Base-by-base conservation (phyloP, 139 green algal species). In the Picochlorum sp. region DNA sequence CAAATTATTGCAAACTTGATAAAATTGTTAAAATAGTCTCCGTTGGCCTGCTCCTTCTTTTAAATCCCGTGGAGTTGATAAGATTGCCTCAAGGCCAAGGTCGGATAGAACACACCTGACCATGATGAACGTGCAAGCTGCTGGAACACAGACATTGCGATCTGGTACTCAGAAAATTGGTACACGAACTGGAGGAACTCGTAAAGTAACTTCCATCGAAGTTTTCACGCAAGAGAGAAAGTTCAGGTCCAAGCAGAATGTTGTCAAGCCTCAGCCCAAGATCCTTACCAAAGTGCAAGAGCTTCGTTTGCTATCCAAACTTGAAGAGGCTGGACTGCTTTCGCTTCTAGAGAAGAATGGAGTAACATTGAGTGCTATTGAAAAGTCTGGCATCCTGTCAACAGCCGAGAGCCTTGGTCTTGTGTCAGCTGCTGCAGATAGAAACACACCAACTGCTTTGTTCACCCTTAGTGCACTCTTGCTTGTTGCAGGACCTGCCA, bases 361-460 rank as follows among this genome's bases (percentile, higher is more conserved):
- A 37, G 49, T 91, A 0, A 88, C 85, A 4, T 71, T 91, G 24
- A 76, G 71, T n/a, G 79, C 70, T 49, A 88, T 91, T 49, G 85
- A 91, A 68, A 68, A 84, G 61, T 73, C 71, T 26, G 85, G 85
- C 18, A 67, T 90, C 49, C 77, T 91, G 26, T 81, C 68, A 37
- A 90, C 75, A n/a, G 85, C 82, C 8, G 81, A 87, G 38, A 73
- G 72, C 3, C 31, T 87, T 16, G 81, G 81, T n/a, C 51, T 88
- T 6, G 44, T 88, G 15, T 75, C 74, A 20, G 63, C 70, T 13
- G 74, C 77, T n/a, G 67, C 66, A 18, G 78, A 86, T 67, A 70
- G 73, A 60, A 78, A 69, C 64, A 77, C 77, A 10, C 80, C 80
- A 15, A 45, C 45, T 18, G 52, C 59, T 3, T 57, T 86, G 31